Conservation (phyloP, 495 filamentous ascomycete genomes). For the Aspergillus wentii region DNA sequence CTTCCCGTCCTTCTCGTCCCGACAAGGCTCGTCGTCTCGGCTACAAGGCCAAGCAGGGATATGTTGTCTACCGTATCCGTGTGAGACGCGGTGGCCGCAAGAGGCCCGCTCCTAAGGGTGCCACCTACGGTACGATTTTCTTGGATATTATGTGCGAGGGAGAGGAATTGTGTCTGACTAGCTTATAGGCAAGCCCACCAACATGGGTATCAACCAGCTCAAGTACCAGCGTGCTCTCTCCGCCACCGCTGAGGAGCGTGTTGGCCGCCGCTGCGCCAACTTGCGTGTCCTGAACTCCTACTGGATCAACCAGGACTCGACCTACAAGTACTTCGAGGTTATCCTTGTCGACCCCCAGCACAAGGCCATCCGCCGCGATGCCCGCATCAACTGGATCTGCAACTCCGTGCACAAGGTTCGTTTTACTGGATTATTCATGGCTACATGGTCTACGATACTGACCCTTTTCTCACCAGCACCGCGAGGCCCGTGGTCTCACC, state of each 20-base stretch:
- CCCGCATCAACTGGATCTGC: slow-evolving; percentile 99
- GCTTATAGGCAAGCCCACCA: slow-evolving; percentile 89
- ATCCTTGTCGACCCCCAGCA: slow-evolving; percentile 99
- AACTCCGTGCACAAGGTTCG: slow-evolving; percentile 92
- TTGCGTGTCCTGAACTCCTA: slow-evolving; percentile 98
- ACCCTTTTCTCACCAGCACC: slow-evolving; percentile 56
- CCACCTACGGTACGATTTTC: slow-evolving; percentile 80
- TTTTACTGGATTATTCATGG: slow-evolving; percentile 5
- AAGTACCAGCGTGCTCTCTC: slow-evolving; percentile 99
- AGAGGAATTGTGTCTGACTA: slow-evolving; percentile 4
- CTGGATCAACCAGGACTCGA: slow-evolving; percentile 99
- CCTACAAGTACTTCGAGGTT: slow-evolving; percentile 99
- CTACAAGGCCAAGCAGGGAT: slow-evolving; percentile 99
- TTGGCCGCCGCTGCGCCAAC: slow-evolving; percentile 97
- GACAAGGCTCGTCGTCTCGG: slow-evolving; percentile 99
- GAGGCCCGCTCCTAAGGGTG: slow-evolving; percentile 92
- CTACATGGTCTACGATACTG: slow-evolving; percentile 15
- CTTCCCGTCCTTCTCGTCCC: slow-evolving; percentile 94
- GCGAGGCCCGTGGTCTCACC: slow-evolving; percentile 93
- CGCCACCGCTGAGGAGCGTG: slow-evolving; percentile 98
- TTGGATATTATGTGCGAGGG: not conserved
- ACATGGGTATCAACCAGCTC: slow-evolving; percentile 99
- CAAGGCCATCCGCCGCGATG: slow-evolving; percentile 98
- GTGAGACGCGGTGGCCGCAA: slow-evolving; percentile 97
- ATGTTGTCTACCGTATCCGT: slow-evolving; percentile 98